Base-by-base conservation (phyloP, 2,329 filamentous ascomycete genomes). In the Zasmidium cellare region DNA sequence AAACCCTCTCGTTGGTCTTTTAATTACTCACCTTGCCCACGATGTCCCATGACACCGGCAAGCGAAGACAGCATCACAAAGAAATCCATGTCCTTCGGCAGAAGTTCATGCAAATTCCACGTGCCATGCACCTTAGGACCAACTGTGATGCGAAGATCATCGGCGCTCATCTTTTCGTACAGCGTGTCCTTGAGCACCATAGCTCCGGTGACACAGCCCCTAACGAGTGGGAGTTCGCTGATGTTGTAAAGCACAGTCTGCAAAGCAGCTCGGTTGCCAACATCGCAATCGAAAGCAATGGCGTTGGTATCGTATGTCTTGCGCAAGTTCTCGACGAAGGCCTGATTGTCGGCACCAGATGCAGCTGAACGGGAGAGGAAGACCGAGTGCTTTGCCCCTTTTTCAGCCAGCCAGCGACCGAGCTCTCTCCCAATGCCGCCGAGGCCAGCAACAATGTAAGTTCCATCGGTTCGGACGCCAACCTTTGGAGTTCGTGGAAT, bases 11-110 rank as follows among this genome's bases (percentile, higher is more conserved):
- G 79, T 57, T 86, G 86, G 68, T 14, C 7, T 31, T 31, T 7
- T 7, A 14, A 7, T 31, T 14, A 31, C 28, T 84, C 84, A n/a
- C 81, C 78, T 61, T 86, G 84, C 2, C 62, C 61, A 19, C 46
- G 51, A 35, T 64, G 58, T 9, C 69, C 69, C 16, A 65, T 57
- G 1, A 67, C 52, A 2, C 67, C 67, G 0, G 65, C 54, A 2
- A 65, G 44, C 1, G 67, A 69, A 12, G 62, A 65, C 9, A 71
- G 53, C 50, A 68, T 57, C 44, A 71, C 55, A 61, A 74, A 74
- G 58, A 72, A 71, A 53, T 74, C 71, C 9, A 66, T 44, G 9
- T 63, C 58, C 3, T 51, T 35, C 3, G 58, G 58, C 1, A 73
- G 52, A 2, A 61, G 38, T 9, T 58, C 53, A 31, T 65, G 61